Evolutionary conservation across 2,329 filamentous ascomycete genomes (phyloP).

Genomic region (Rhynchosporium secalis): DNA sequence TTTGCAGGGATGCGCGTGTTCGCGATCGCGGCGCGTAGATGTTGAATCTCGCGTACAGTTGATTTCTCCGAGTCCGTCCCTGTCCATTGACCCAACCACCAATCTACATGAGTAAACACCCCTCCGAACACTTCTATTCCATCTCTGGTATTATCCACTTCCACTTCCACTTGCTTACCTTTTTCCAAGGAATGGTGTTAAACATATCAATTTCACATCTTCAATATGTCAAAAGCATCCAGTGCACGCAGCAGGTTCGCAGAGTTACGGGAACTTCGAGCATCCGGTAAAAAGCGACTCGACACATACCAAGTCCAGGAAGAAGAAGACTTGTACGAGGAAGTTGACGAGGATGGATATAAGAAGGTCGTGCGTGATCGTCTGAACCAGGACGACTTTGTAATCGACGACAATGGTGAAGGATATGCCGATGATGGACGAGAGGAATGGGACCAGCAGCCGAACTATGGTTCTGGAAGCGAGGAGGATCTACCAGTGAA

Average conservation of each 20-base stretch:
- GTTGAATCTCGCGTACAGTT: constrained; percentile 18
- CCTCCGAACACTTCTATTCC: background rate
- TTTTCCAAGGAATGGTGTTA: constrained; percentile 23
- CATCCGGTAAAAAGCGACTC: constrained; percentile 87
- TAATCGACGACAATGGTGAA: constrained; percentile 96
- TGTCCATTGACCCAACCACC: background rate
- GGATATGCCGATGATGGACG: constrained; percentile 96
- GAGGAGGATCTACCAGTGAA: constrained; percentile 60
- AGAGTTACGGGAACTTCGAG: constrained; percentile 79
- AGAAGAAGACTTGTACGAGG: constrained; percentile 84
- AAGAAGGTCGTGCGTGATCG: constrained; percentile 91
- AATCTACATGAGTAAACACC: background rate
- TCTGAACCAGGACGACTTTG: constrained; percentile 93
- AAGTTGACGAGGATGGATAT: constrained; percentile 95
- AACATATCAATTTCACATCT: constrained; percentile 12
- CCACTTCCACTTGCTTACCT: constrained; percentile 10
- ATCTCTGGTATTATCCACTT: background rate
- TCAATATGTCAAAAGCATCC: constrained; percentile 40
- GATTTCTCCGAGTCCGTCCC: background rate
- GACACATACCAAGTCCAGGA: constrained; percentile 85
- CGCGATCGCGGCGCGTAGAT: constrained; percentile 15
- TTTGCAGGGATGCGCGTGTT: constrained; percentile 27
- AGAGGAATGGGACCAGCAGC: constrained; percentile 78
- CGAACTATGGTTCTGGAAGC: constrained; percentile 71
- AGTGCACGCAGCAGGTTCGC: constrained; percentile 55